Evolutionary conservation across 768 basidiomycete genomes (phyloP), one percentile per base, ranked within the genome.

Genomic region (Trametes villosa): DNA sequence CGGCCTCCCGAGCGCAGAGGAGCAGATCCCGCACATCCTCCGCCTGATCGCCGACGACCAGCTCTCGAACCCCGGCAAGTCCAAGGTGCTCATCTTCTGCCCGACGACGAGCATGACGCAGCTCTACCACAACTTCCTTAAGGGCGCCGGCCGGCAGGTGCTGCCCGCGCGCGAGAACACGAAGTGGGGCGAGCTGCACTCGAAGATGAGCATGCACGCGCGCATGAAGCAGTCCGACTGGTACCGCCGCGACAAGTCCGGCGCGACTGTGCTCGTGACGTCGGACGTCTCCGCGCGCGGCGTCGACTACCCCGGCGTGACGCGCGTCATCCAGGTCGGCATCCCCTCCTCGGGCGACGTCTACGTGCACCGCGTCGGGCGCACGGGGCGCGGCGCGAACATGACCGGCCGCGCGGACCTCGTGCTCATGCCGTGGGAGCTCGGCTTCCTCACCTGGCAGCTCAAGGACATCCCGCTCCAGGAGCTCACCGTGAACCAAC

Each of bases 271-370:
- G 30, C 83, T 96, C 52, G 79, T 97, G 65, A 90, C 87, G 4
- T 94, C 93, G 1, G 94, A 96, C 65, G 87, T 96, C 6, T 94
- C 92, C 29, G 92, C 93, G 22, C 85, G 93, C 58, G 92, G 92
- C 17, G 83, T 96, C 45, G 92, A 96, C 72, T 96, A 96, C 71
- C 93, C 93, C 9, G 86, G 84, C 20, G 91, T 95, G 22, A 92
- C 92, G 0, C 86, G 94, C 38, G 90, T 96, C 62, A 89, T 98
- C 64, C 97, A 98, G 72, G 79, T 99, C 51, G 95, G 96, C 51
- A 78, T 91, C 8, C 95, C 96, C 2, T 71, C 75, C 7, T 78
- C 75, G 1, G 74, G 83, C 11, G 89, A 93, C 22, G 83, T 87
- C 64, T 96, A 97, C 71, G 78, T 94, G 50, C 92, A 95, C 66